These are phyloP conservation scores for Aspergillus proliferans DNA, from an alignment of 2,329 filamentous ascomycete genomes.

Conservation along the genomic window DNA sequence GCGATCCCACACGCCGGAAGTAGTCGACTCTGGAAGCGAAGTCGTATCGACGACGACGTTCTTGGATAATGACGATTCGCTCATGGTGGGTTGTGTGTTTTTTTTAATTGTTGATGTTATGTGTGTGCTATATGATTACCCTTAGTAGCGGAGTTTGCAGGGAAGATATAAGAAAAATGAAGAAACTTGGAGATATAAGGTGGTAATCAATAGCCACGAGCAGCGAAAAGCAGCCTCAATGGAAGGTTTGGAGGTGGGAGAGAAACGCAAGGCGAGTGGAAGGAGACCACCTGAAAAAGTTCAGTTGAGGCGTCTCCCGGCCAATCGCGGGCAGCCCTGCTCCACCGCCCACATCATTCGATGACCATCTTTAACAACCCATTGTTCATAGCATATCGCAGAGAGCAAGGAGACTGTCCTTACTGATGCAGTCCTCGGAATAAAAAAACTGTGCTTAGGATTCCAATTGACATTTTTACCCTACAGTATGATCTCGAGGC, in stretches of 20 bases:
- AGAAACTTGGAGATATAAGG: background rate
- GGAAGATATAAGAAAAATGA: constrained; percentile 1
- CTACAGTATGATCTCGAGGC: background rate
- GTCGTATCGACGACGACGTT: constrained; percentile 37
- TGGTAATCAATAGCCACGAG: too few species aligned
- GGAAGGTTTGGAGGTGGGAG: background rate
- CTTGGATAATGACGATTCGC: constrained; percentile 30
- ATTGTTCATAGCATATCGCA: background rate
- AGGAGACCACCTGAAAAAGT: constrained; percentile 25
- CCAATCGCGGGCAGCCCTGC: constrained; percentile 11
- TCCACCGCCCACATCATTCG: constrained; percentile 14
- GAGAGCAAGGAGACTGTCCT: constrained; percentile 1
- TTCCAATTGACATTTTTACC: background rate
- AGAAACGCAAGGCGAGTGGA: constrained; percentile 1
- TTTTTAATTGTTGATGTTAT: background rate
- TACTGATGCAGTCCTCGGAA: too few species aligned
- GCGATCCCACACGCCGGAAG: constrained; percentile 78
- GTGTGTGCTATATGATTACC: background rate
- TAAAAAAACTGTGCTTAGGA: too few species aligned
- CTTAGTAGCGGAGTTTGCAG: constrained; percentile 4
- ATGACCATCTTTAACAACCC: background rate
- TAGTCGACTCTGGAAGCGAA: constrained; percentile 40
- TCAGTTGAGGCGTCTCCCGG: constrained; percentile 11
- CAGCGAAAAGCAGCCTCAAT: background rate
- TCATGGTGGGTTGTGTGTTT: constrained; percentile 27